Evolutionary conservation across 352 stramenopile genomes (phyloP).

Genomic region (Aphanomyces astaci): DNA sequence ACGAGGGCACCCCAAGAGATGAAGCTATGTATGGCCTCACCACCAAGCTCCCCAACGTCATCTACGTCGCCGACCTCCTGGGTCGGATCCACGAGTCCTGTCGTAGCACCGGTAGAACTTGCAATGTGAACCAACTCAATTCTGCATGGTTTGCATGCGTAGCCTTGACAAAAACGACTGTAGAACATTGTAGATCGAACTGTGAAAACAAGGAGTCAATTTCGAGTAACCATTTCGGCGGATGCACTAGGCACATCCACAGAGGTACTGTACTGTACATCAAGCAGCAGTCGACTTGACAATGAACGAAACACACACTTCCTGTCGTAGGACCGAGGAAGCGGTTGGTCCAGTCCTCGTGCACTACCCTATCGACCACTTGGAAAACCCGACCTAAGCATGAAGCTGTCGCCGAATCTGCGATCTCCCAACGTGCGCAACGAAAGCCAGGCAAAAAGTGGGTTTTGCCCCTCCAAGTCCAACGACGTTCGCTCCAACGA

Average conservation of each 20-base stretch:
- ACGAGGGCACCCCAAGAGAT: not conserved
- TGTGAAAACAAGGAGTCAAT: constrained; percentile 45
- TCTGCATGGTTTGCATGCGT: too few relatives aligned
- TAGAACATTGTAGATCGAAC: constrained; percentile 31
- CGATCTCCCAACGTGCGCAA: constrained; percentile 29
- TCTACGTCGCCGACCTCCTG: not conserved
- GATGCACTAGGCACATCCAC: constrained; percentile 4
- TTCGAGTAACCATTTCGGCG: constrained; percentile 40
- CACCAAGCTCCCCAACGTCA: not conserved
- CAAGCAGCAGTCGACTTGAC: too few relatives aligned
- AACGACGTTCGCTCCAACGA: constrained; percentile 26
- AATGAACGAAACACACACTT: not conserved
- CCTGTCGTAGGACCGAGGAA: constrained; percentile 12
- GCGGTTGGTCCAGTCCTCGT: constrained; percentile 61
- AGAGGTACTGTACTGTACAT: not conserved
- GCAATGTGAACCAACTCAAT: too few relatives aligned
- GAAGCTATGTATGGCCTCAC: not conserved
- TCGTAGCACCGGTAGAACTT: not conserved
- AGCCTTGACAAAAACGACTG: too few relatives aligned
- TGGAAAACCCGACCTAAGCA: constrained; percentile 50
- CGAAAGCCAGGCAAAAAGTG: constrained; percentile 35
- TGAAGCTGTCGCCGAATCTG: constrained; percentile 59
- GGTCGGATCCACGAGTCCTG: not conserved
- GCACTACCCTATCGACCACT: constrained; percentile 61
- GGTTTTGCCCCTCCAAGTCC: constrained; percentile 12